Evolutionary conservation across 805 yeast genomes (phyloP).

Genomic region (Candida gorgasii): DNA sequence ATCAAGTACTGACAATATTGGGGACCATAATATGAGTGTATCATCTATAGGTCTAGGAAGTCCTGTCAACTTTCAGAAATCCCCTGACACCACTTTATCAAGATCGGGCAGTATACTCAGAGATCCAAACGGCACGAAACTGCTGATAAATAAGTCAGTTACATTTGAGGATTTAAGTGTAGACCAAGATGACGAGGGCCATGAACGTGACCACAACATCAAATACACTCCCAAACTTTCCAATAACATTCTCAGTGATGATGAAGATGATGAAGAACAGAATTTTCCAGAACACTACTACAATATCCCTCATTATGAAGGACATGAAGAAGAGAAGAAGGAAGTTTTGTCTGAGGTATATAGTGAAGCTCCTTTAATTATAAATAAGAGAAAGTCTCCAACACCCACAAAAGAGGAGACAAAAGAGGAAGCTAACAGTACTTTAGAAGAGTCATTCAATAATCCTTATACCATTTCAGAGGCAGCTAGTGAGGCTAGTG

Average conservation of each 20-base stretch:
- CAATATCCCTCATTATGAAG: constrained; percentile 17
- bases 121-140: constrained; percentile 16
- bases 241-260: constrained; percentile 11
- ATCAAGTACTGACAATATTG: constrained; percentile 13
- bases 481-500: not conserved
- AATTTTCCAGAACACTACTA: constrained; percentile 18
- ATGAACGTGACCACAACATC: too few species aligned
- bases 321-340: constrained; percentile 31
- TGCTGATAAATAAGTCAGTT: constrained; percentile 32
- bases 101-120: constrained; percentile 18
- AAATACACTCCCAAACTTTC: constrained; percentile 1
- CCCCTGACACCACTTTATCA: constrained; percentile 17
- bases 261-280: constrained; percentile 16
- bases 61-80: constrained; percentile 18
- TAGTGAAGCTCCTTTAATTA: constrained; percentile 33
- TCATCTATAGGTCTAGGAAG: constrained; percentile 14
- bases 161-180: constrained; percentile 40
- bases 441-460: not conserved
- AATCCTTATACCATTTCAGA: not conserved
- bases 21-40: constrained; percentile 3
- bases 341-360: constrained; percentile 41
- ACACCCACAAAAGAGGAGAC: constrained; percentile 1
- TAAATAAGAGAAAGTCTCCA: constrained; percentile 23
- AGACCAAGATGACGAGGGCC: constrained; percentile 4
- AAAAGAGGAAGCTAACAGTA: too few species aligned